Evolutionary conservation across 1,284 basidiomycete genomes (phyloP).

Genomic region (Cutaneotrichosporon sp.): DNA sequence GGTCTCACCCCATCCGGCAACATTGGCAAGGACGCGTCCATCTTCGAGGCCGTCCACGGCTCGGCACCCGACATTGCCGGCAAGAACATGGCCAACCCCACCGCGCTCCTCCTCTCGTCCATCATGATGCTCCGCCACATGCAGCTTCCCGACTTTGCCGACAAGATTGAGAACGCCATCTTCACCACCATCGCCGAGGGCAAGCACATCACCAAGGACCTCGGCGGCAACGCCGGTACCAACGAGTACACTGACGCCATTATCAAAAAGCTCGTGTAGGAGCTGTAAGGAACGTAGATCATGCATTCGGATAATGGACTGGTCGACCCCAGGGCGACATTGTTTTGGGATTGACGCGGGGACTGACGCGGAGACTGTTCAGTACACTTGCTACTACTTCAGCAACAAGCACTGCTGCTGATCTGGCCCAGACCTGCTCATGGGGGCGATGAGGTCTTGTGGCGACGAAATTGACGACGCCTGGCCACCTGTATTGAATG

Average conservation of each 20-base stretch:
- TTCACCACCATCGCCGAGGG: slow-evolving; percentile 89
- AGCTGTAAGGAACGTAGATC: too few relatives aligned
- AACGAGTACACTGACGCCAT: slow-evolving; percentile 83
- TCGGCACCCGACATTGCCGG: slow-evolving; percentile 70
- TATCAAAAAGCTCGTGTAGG: slow-evolving; percentile 50
- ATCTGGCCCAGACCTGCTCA: too few relatives aligned
- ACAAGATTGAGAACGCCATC: slow-evolving; percentile 87
- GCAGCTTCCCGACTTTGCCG: slow-evolving; percentile 78
- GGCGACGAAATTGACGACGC: too few relatives aligned
- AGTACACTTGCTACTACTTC: too few relatives aligned
- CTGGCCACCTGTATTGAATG: too few relatives aligned
- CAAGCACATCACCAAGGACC: slow-evolving; percentile 83
- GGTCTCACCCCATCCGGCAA: slow-evolving; percentile 98
- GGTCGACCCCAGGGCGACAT: background rate
- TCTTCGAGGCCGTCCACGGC: slow-evolving; percentile 99
- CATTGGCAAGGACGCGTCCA: slow-evolving; percentile 96
- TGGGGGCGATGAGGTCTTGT: too few relatives aligned
- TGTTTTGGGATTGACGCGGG: too few relatives aligned
- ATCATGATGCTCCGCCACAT: slow-evolving; percentile 99
- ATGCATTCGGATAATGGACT: background rate
- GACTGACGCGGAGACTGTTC: too few relatives aligned
- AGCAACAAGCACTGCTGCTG: too few relatives aligned
- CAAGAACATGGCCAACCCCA: slow-evolving; percentile 96
- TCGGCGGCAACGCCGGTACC: slow-evolving; percentile 85
- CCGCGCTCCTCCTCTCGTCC: slow-evolving; percentile 86